phyloP scores from a whole-genome alignment of 2,329 filamentous ascomycete species.

The Trichoderma harzianum region DNA sequence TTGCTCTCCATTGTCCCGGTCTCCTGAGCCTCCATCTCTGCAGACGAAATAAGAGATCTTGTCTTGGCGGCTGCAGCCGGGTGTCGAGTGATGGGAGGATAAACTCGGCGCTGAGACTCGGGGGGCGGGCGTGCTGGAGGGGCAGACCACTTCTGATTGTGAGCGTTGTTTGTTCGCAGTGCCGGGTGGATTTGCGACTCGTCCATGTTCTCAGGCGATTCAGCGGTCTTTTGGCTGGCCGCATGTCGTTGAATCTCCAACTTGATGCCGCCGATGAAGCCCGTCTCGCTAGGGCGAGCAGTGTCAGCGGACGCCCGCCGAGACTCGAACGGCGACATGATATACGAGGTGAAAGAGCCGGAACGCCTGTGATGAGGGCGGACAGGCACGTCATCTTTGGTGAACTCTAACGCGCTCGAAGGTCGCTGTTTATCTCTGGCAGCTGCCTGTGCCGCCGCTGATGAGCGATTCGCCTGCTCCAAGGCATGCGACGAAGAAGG shows the following conservation, averaged over 20 bases:
- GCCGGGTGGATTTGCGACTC: slow-evolving; percentile 35
- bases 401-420: slow-evolving; percentile 28
- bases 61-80: slow-evolving; percentile 27
- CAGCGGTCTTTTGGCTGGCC: slow-evolving; percentile 29
- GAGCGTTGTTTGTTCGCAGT: slow-evolving; percentile 28
- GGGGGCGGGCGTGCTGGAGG: slow-evolving; percentile 24
- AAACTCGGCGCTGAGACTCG: slow-evolving; percentile 30
- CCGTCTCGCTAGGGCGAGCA: slow-evolving; percentile 24
- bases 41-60: slow-evolving; percentile 28
- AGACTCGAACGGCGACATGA: slow-evolving; percentile 35
- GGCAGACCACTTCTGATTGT: slow-evolving; percentile 27
- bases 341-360: slow-evolving; percentile 36
- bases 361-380: slow-evolving; percentile 32
- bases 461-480: slow-evolving; percentile 19
- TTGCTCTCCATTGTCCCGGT: slow-evolving; percentile 31
- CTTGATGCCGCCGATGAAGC: slow-evolving; percentile 42
- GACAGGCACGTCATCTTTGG: slow-evolving; percentile 23
- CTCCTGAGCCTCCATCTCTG: slow-evolving; percentile 30
- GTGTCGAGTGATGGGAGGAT: slow-evolving; percentile 39
- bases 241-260: slow-evolving; percentile 38
- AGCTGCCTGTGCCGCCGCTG: slow-evolving; percentile 20
- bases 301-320: slow-evolving; percentile 34
- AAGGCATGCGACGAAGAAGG: slow-evolving; percentile 22
- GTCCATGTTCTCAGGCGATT: slow-evolving; percentile 26
- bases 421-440: slow-evolving; percentile 22